Evolutionary conservation across 1,139 yeast species (phyloP).

Genomic region (Saccharomycopsis hybrid): DNA sequence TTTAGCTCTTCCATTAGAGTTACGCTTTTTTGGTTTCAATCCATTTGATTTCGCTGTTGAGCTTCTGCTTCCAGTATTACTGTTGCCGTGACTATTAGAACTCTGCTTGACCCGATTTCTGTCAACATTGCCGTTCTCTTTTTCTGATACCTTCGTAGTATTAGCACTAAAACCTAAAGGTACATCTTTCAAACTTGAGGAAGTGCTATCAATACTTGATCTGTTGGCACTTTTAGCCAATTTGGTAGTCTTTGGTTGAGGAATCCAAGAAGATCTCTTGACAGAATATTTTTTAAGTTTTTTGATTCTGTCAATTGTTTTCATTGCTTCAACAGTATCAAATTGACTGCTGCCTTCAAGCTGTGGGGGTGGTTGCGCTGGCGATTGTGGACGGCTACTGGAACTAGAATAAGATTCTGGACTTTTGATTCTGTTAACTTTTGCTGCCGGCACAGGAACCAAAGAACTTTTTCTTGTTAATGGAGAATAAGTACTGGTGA

Average conservation of each 20-base stretch:
- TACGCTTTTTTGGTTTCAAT: constrained; percentile 8
- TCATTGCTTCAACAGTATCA: constrained; percentile 4
- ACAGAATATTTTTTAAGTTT: constrained; percentile 11
- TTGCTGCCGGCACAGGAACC: constrained; percentile 15
- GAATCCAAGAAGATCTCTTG: constrained; percentile 12
- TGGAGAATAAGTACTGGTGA: background rate
- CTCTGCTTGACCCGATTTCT: too few relatives aligned
- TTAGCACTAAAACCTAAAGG: too few relatives aligned
- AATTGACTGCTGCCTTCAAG: background rate
- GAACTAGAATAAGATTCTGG: constrained; percentile 8
- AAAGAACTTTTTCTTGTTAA: constrained; percentile 10
- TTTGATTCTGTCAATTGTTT: constrained; percentile 16
- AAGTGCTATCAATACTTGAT: background rate
- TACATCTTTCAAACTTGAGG: too few relatives aligned
- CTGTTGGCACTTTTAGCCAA: background rate
- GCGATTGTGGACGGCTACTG: background rate
- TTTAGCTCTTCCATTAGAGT: constrained; percentile 10
- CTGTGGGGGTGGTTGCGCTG: too few relatives aligned
- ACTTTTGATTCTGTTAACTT: constrained; percentile 13
- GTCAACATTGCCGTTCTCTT: background rate
- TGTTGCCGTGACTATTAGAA: background rate
- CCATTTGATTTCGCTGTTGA: constrained; percentile 1
- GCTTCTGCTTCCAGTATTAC: background rate
- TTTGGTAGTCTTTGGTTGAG: constrained; percentile 11
- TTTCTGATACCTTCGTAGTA: background rate